Evolutionary conservation across 1,139 yeast genomes (phyloP).

Genomic region (Geotrichum citri-aurantii): DNA sequence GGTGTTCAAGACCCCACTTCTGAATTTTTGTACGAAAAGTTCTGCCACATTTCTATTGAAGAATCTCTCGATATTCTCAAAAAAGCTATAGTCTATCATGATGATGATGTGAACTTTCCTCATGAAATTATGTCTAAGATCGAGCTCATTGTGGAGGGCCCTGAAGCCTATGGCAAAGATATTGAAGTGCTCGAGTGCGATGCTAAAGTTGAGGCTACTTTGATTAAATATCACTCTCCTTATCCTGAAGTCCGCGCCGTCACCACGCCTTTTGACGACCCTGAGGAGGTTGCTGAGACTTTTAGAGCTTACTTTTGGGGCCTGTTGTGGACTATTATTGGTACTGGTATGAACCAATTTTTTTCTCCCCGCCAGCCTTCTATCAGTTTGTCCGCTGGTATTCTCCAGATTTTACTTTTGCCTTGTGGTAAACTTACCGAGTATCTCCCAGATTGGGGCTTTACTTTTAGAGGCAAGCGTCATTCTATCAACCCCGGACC

Average conservation of each 20-base stretch:
- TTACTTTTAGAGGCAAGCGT: slow-evolving; percentile 38
- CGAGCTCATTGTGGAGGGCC: slow-evolving; percentile 26
- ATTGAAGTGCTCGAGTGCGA: slow-evolving; percentile 27
- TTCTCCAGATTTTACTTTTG: slow-evolving; percentile 50
- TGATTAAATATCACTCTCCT: slow-evolving; percentile 43
- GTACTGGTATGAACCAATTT: slow-evolving; percentile 54
- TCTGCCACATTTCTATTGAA: slow-evolving; percentile 37
- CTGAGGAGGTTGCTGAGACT: slow-evolving; percentile 42
- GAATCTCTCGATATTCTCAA: slow-evolving; percentile 43
- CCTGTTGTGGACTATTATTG: slow-evolving; percentile 49
- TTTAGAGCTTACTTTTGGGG: slow-evolving; percentile 51
- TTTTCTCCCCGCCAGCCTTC: slow-evolving; percentile 50
- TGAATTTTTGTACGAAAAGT: slow-evolving; percentile 38
- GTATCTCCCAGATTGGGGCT: slow-evolving; percentile 45
- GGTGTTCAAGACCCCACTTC: slow-evolving; percentile 8
- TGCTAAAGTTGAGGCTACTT: slow-evolving; percentile 41
- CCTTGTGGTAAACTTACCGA: slow-evolving; percentile 45
- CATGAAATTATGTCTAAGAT: slow-evolving; percentile 35
- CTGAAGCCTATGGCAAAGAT: slow-evolving; percentile 18
- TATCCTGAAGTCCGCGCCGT: slow-evolving; percentile 48
- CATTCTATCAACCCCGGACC: slow-evolving; percentile 51
- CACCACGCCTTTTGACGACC: slow-evolving; percentile 44
- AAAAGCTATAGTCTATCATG: slow-evolving; percentile 40
- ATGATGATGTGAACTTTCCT: slow-evolving; percentile 33
- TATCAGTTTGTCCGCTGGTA: slow-evolving; percentile 43